A percentile compares a stretch with the other conserved stretches of the same genome.
Conservation (phyloP, 73 alveolate species). For the Urostyla sp. region DNA sequence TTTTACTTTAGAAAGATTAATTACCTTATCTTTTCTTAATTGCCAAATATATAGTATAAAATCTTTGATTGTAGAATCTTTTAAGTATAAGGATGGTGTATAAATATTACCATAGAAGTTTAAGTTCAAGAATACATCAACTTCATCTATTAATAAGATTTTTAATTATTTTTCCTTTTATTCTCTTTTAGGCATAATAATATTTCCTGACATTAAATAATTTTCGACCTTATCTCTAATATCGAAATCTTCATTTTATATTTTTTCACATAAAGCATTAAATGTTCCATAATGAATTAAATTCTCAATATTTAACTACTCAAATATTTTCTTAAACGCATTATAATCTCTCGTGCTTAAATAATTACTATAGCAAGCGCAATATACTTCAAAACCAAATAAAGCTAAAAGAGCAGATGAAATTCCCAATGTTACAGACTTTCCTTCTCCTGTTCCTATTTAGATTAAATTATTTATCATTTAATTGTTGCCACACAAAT, state of each 20-base stretch:
- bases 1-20: background rate
- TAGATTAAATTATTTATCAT: conserved; percentile 54
- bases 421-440: conserved; percentile 61
- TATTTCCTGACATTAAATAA: background rate
- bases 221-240: background rate
- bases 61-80: background rate
- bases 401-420: conserved; percentile 58
- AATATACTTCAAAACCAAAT: conserved; percentile 53
- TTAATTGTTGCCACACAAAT: no score
- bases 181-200: no score
- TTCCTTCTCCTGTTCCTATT: conserved; percentile 75
- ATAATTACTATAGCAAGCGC: conserved; percentile 57
- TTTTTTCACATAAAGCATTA: conserved; percentile 40
- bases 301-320: background rate
- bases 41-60: background rate
- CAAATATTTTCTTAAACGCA: conserved; percentile 48
- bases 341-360: conserved; percentile 60
- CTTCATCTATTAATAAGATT: conserved; percentile 66
- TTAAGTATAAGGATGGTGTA: background rate
- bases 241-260: background rate
- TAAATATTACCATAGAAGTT: background rate
- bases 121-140: conserved; percentile 63
- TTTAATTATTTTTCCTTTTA: background rate
- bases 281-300: conserved; percentile 52
- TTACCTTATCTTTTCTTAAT: background rate